These are phyloP conservation scores for Penicillium manginii DNA, from an alignment of 495 filamentous ascomycete genomes.

Conservation along the genomic window DNA sequence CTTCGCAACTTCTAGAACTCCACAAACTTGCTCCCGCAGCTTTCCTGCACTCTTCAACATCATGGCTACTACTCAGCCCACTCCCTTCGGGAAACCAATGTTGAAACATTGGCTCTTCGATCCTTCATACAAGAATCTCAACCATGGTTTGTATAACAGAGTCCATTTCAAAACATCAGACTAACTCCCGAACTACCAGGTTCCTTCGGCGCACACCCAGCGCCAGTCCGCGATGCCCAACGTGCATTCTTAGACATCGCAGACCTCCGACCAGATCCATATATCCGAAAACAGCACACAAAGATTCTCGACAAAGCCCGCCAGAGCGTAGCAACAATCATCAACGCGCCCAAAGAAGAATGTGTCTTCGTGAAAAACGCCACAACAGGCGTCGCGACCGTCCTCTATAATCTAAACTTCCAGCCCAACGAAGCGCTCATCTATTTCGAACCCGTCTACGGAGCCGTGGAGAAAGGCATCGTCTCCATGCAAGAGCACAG, in stretches of 20 bases:
- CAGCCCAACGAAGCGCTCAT: constrained; percentile 64
- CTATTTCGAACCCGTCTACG: constrained; percentile 76
- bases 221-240: constrained; percentile 57
- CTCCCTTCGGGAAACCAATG: constrained; percentile 62
- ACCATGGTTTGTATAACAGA: constrained; percentile 65
- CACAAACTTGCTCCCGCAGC: background rate
- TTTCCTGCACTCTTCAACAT: background rate
- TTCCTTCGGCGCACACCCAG: constrained; percentile 79
- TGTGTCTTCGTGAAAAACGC: constrained; percentile 82
- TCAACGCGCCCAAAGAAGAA: constrained; percentile 64
- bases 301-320: constrained; percentile 65
- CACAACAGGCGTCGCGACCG: constrained; percentile 77
- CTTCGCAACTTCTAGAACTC: background rate
- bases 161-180: background rate
- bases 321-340: constrained; percentile 60
- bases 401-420: constrained; percentile 72
- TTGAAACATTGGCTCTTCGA: constrained; percentile 74
- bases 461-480: constrained; percentile 70
- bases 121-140: constrained; percentile 70
- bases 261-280: constrained; percentile 72
- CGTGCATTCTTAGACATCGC: constrained; percentile 58
- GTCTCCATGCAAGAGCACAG: constrained; percentile 67
- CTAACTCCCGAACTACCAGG: constrained; percentile 46
- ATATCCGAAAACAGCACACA: constrained; percentile 67
- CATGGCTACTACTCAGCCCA: constrained; percentile 18